These are phyloP conservation scores for Fusarium foetens DNA, from an alignment of 2,329 filamentous ascomycete genomes.

Conservation along the genomic window DNA sequence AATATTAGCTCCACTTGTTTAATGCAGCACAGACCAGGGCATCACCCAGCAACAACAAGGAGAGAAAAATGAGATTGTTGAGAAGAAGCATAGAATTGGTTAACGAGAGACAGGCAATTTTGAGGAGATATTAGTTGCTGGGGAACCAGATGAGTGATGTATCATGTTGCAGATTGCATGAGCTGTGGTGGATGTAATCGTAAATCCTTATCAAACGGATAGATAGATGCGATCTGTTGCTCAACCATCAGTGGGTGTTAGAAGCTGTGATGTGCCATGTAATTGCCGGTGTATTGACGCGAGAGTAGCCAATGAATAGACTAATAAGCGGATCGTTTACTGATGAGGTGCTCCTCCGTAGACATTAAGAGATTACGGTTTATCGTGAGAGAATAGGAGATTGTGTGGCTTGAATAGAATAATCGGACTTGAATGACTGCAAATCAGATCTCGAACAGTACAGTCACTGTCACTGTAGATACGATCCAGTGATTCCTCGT, in stretches of 20 bases:
- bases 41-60: conserved; percentile 44
- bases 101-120: conserved; percentile 8
- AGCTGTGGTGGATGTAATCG: not conserved
- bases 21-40: conserved; percentile 45
- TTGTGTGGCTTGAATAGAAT: conserved; percentile 3
- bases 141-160: conserved; percentile 6
- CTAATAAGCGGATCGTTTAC: conserved; percentile 16
- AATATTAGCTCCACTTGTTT: conserved; percentile 50
- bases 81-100: conserved; percentile 10
- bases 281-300: conserved; percentile 28
- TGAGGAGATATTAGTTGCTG: conserved; percentile 17
- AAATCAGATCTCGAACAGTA: not conserved
- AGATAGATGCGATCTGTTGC: not conserved
- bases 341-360: not conserved
- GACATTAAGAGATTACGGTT: not conserved
- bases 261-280: conserved; percentile 24
- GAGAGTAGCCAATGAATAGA: conserved; percentile 28
- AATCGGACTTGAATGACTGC: not conserved
- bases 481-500: not conserved
- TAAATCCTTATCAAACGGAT: conserved; percentile 1
- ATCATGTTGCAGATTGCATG: not conserved
- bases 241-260: not conserved
- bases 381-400: not conserved
- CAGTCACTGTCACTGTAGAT: not conserved
- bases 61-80: conserved; percentile 19